phyloP scores from a whole-genome alignment of 2,329 filamentous ascomycete genomes.

The Aspergillus jensenii region DNA sequence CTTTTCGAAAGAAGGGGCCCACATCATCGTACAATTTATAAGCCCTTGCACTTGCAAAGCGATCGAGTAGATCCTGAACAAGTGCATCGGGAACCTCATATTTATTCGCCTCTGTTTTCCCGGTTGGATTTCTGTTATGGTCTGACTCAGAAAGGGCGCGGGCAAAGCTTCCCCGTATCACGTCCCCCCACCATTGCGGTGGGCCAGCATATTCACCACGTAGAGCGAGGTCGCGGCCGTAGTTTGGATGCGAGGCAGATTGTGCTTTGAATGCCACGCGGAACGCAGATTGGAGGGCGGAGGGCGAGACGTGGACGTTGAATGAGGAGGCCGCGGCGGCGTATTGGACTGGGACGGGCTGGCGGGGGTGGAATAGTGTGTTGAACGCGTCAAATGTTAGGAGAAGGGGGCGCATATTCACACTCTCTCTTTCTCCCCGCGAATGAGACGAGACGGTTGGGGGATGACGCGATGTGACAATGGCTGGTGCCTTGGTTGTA shows the following conservation, averaged over 20 bases:
- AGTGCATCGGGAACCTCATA: constrained; percentile 34
- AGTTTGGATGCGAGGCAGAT: constrained; percentile 39
- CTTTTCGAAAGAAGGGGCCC: constrained; percentile 33
- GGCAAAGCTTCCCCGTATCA: constrained; percentile 41
- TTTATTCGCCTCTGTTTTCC: not conserved
- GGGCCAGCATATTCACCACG: constrained; percentile 39
- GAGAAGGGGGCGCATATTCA: constrained; percentile 31
- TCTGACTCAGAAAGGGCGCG: constrained; percentile 19
- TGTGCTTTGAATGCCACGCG: constrained; percentile 36
- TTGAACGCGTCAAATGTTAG: constrained; percentile 48
- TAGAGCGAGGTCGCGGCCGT: constrained; percentile 41
- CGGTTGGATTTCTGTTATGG: not conserved
- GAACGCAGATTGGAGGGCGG: constrained; percentile 35
- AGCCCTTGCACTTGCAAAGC: constrained; percentile 41
- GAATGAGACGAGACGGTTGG: not conserved
- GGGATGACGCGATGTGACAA: not conserved
- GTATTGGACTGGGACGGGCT: constrained; percentile 42
- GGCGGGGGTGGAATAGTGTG: constrained; percentile 45
- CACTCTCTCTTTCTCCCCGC: not conserved
- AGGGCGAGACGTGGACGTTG: constrained; percentile 32
- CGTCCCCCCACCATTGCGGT: constrained; percentile 45
- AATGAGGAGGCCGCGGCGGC: constrained; percentile 37
- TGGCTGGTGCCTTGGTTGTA: not conserved
- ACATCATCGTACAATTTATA: constrained; percentile 45
- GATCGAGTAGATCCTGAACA: constrained; percentile 34